phyloP scores from a whole-genome alignment of 116 monocot species.

The Cymodocea nodosa region DNA sequence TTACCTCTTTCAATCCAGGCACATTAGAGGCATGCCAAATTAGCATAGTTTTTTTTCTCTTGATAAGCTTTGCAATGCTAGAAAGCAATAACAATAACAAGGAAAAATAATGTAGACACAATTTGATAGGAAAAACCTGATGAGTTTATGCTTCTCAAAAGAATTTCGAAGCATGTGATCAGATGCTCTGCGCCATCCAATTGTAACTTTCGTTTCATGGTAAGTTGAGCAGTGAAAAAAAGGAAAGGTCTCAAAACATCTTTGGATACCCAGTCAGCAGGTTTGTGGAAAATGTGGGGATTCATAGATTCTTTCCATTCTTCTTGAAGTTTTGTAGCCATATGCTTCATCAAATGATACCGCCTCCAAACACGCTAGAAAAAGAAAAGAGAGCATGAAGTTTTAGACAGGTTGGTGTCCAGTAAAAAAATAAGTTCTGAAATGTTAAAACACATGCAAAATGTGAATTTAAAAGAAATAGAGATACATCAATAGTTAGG shows the following conservation, averaged over 20 bases:
- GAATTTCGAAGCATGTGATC: constrained; percentile 52
- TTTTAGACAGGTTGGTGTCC: background rate
- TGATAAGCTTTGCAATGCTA: too few species aligned
- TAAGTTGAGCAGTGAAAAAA: constrained; percentile 43
- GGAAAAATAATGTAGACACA: too few species aligned
- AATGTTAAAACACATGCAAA: background rate
- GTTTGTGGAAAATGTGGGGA: constrained; percentile 11
- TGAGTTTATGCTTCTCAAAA: constrained; percentile 71
- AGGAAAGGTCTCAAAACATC: constrained; percentile 76
- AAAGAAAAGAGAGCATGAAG: constrained; percentile 8
- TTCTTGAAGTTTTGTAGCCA: constrained; percentile 41
- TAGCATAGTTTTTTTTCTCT: too few species aligned
- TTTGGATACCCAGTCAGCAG: constrained; percentile 41
- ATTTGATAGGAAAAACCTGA: constrained; percentile 21
- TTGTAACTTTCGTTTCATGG: constrained; percentile 22
- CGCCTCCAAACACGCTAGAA: constrained; percentile 69
- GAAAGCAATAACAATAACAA: too few species aligned
- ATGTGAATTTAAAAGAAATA: too few species aligned
- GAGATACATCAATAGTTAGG: too few species aligned
- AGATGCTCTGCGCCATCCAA: constrained; percentile 21
- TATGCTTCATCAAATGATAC: constrained; percentile 36
- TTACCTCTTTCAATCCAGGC: too few species aligned
- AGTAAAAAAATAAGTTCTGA: background rate
- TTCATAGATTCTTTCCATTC: constrained; percentile 43
- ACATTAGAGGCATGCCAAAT: too few species aligned